phyloP scores from a whole-genome alignment of 768 basidiomycete genomes.

The Lactifluus echinatus region DNA sequence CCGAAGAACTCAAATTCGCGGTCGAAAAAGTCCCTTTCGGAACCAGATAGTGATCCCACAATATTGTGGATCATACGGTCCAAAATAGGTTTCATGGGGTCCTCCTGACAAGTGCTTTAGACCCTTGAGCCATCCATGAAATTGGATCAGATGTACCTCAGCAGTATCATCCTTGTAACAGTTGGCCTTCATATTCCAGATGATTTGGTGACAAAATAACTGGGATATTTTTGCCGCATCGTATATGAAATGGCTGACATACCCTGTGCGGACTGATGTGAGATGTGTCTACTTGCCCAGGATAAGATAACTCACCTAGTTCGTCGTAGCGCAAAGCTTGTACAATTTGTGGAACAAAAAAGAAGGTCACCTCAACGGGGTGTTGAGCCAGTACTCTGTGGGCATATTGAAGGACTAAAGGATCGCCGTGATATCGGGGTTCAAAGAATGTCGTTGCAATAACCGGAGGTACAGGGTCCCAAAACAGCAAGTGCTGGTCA shows the following conservation, averaged over 20 bases:
- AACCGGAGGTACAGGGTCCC: conserved; percentile 82
- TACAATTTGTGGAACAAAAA: conserved; percentile 97
- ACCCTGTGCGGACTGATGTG: conserved; percentile 42
- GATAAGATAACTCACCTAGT: conserved; percentile 45
- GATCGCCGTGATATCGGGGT: conserved; percentile 72
- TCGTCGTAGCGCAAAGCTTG: conserved; percentile 90
- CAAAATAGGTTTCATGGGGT: conserved; percentile 93
- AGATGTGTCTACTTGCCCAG: background rate
- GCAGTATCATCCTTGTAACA: conserved; percentile 87
- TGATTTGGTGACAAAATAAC: conserved; percentile 97
- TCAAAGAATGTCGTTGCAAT: conserved; percentile 81
- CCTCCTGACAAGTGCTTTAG: conserved; percentile 47
- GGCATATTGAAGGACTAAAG: conserved; percentile 88
- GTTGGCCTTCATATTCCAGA: conserved; percentile 99
- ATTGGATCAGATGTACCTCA: conserved; percentile 43
- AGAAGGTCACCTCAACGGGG: conserved; percentile 91
- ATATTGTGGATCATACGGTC: conserved; percentile 78
- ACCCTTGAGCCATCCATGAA: background rate
- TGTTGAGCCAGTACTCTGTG: conserved; percentile 93
- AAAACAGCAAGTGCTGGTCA: conserved; percentile 71
- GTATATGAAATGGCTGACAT: conserved; percentile 90
- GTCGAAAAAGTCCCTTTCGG: conserved; percentile 83
- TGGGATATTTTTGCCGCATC: conserved; percentile 97
- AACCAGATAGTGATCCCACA: conserved; percentile 78
- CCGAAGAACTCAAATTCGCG: conserved; percentile 94